Base-by-base conservation (phyloP, 768 basidiomycete genomes). In the Artomyces pyxidatus region DNA sequence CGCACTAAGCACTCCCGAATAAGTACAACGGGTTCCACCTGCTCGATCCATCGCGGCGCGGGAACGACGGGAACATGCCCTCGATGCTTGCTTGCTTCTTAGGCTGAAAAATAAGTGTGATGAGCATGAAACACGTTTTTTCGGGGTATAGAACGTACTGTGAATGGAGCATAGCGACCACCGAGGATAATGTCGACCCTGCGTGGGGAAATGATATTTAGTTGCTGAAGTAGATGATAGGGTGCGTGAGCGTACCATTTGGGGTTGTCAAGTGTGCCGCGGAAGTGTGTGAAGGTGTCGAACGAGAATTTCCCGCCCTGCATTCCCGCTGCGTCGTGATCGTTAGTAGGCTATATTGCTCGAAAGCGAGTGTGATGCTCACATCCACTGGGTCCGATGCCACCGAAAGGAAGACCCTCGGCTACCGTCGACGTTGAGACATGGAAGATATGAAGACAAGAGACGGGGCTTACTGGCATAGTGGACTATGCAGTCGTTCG, bases 231-330 rank as follows among this genome's bases (percentile, higher is more conserved):
- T n/a, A 11, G 3, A 35, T 12, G 27, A 32, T 12, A 21, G 27
- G 41, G 2, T 48, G 37, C 35, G 10, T 11, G 26, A 6, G 59
- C 62, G 42, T 48, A 68, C 71, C 65, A 74, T 48, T 59, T 50
- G 29, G 71, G 75, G 3, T 63, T 66, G 53, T 73, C 69, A 7
- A 76, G 39, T 0, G 82, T 76, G 4, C 81, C 61, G 45, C 90
- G 76, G 22, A 76, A 55, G 60, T 91, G 88, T 0, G 87, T 88
- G 66, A 93, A 92, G 59, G 75, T 69, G 51, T 88, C 84, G 55
- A 91, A 92, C 4, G 71, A 68, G 58, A 69, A 84, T 59, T 88
- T 88, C 29, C 88, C 84, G 3, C 81, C 80, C 59, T 86, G 80
- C 48, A 73, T 70, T 11, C 89, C 82, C 49, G 71, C 87, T 84